Evolutionary conservation across 345 rosid genomes (phyloP), one percentile per base, ranked within the genome.

Genomic region (Gossypium ekmanianum): DNA sequence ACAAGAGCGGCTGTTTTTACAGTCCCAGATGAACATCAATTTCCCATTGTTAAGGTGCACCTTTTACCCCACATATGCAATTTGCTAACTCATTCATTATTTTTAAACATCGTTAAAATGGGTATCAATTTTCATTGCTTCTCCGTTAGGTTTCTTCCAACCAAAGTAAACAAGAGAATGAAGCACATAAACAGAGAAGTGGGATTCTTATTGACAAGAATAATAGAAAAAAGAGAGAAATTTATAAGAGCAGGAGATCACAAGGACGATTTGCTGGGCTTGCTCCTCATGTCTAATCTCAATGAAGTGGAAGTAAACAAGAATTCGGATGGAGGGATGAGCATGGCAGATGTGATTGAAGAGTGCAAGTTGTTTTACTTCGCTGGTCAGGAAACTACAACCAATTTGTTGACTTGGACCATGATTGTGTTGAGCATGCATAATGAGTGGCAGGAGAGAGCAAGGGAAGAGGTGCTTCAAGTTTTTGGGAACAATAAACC

Each of bases 321-420:
- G 59, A 41, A 71, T 27, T 16, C 45, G 0, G n/a, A 24, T 7
- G 11, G 57, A 7, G 78, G 75, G 39, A 48, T 88, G 80, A 85
- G 81, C 62, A 57, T 71, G 39, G 84, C 84, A 29, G 85, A 89
- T 18, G 81, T 85, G 3, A 59, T 83, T 18, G 91, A 83, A 78
- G 88, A 89, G 76, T 88, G 94, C 79, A 88, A 88, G 64, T 48
- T 71, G 68, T 84, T 88, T 56, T 85, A 88, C 80, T 52, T 83
- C 2, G 89, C 89, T 5, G 92, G 94, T 43, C 89, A 90, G 75
- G 92, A 88, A 79, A 88, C 94, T 51, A 86, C 89, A 43, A 61
- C 86, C 4, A 83, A 76, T 78, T 80, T 63, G 82, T 72, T 85
- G 29, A 83, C 86, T 3, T 85, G 92, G 94, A 83, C 88, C 1